These are phyloP conservation scores for Plenodomus biglobosus DNA, from an alignment of 2,329 filamentous ascomycete species.

Conservation along the genomic window DNA sequence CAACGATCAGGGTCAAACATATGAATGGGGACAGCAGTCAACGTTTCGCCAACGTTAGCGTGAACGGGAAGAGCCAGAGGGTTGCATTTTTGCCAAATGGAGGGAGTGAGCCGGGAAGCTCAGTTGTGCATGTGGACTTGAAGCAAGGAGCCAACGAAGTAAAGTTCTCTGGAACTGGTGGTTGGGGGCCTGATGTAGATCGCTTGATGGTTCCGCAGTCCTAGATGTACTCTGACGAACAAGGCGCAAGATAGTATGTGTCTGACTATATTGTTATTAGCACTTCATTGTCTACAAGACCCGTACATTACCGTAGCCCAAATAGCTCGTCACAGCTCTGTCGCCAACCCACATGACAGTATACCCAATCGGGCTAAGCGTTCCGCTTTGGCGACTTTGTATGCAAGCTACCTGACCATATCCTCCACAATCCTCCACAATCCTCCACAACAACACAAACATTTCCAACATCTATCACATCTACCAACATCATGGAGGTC, in stretches of 20 bases:
- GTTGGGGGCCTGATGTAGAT: slow-evolving; percentile 57
- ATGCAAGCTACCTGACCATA: too few relatives aligned
- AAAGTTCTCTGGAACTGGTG: slow-evolving; percentile 48
- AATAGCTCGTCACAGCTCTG: too few relatives aligned
- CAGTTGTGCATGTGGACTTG: slow-evolving; percentile 53
- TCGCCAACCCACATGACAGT: too few relatives aligned
- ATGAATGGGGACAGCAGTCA: slow-evolving; percentile 58
- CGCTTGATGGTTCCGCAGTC: slow-evolving; percentile 56
- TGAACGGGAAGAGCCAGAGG: slow-evolving; percentile 57
- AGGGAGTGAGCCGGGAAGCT: slow-evolving; percentile 50
- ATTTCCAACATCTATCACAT: neutral
- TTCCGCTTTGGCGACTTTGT: neutral
- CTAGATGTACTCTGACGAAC: slow-evolving; percentile 10
- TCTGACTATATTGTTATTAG: neutral
- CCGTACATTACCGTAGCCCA: neutral
- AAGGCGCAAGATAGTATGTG: neutral
- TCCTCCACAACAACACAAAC: neutral
- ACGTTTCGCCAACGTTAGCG: slow-evolving; percentile 56
- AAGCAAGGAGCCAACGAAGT: slow-evolving; percentile 55
- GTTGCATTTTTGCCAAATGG: slow-evolving; percentile 59
- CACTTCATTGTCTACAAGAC: neutral
- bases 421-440: too few relatives aligned
- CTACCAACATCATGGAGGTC: neutral
- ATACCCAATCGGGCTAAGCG: neutral
- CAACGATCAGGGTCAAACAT: slow-evolving; percentile 59